phyloP scores from a whole-genome alignment of 2,329 filamentous ascomycete genomes.

The Karstenula rhodostoma region DNA sequence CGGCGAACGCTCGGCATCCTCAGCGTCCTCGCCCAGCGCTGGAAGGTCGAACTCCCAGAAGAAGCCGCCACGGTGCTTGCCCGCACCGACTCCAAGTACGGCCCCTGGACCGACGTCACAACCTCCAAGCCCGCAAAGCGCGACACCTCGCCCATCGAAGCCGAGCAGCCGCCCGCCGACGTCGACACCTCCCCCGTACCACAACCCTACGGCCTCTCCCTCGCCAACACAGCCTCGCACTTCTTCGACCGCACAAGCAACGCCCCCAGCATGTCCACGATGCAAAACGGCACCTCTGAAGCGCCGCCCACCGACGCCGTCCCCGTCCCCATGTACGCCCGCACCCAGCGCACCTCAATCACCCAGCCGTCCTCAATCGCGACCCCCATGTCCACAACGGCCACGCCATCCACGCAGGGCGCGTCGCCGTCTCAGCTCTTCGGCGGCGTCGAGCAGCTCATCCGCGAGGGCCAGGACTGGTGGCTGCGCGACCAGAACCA shows the following conservation, averaged over 20 bases:
- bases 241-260: slow-evolving; percentile 35
- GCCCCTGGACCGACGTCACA: slow-evolving; percentile 60
- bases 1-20: slow-evolving; percentile 85
- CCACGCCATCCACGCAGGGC: slow-evolving; percentile 32
- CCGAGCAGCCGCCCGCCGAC: slow-evolving; percentile 18
- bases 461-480: slow-evolving; percentile 69
- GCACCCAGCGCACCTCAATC: slow-evolving; percentile 34
- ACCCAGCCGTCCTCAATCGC: slow-evolving; percentile 14
- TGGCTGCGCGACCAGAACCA: slow-evolving; percentile 70
- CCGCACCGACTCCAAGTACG: slow-evolving; percentile 81
- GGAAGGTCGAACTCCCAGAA: slow-evolving; percentile 85
- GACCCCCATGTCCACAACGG: slow-evolving; percentile 31
- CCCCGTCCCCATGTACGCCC: slow-evolving; percentile 40
- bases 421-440: slow-evolving; percentile 63
- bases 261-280: slow-evolving; percentile 14
- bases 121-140: slow-evolving; percentile 34
- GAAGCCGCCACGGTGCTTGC: slow-evolving; percentile 81
- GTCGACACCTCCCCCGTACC: slow-evolving; percentile 33
- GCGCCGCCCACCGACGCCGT: slow-evolving; percentile 42
- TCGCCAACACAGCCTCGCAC: slow-evolving; percentile 33
- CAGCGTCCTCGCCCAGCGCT: slow-evolving; percentile 84
- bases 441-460: slow-evolving; percentile 66
- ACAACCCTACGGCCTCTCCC: slow-evolving; percentile 42
- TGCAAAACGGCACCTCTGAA: slow-evolving; percentile 36
- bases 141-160: slow-evolving; percentile 21